Base-by-base conservation (phyloP, 2,329 filamentous ascomycete genomes). In the Cladosporium colombiae region DNA sequence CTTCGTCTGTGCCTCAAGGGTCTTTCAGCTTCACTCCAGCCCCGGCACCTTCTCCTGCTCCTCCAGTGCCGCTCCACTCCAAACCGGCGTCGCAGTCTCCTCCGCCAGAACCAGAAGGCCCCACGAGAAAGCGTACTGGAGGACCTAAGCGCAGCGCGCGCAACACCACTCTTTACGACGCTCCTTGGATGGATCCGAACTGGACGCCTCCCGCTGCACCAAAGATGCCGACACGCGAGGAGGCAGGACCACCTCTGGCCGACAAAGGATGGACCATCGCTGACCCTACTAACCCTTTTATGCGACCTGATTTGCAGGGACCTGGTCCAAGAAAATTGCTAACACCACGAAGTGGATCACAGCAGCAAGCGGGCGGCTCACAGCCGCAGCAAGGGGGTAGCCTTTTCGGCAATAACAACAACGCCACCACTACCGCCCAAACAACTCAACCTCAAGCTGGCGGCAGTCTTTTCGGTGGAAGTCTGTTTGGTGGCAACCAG, bases 391-490 rank as follows among this genome's bases (percentile, higher is more conserved):
- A 65, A 56, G 29, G 46, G 21, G 65, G 62, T 25, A 65, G 71
- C 33, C 67, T 76, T 7, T 76, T 77, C 64, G 75, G 73, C 33
- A 66, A 61, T 14, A 67, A 57, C 21, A 68, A 56, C 50, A 60
- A 58, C 23, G 65, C 57, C n/a, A 66, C 59, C 21, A 66, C 65
- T 16, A 65, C 61, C 23, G 68, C 59, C 55, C 68, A 69, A 64
- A 68, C 72, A 10, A 68, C 69, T 49, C 65, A 63, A 76, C 72
- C 62, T 59, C 59, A 65, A 68, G 66, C 68, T 68, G 66, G 63
- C 37, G 75, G 75, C 68, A 74, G 76, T 66, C 59, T 74, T 4
- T 75, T 75, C 57, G 70, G 71, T 23, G 72, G 71, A 49, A 66
- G 71, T 23, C 70, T 76, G 44, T 77, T 77, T 66, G 74, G 74